phyloP scores from a whole-genome alignment of 192 early-diverging fungal species.

The Coemansia sp. region DNA sequence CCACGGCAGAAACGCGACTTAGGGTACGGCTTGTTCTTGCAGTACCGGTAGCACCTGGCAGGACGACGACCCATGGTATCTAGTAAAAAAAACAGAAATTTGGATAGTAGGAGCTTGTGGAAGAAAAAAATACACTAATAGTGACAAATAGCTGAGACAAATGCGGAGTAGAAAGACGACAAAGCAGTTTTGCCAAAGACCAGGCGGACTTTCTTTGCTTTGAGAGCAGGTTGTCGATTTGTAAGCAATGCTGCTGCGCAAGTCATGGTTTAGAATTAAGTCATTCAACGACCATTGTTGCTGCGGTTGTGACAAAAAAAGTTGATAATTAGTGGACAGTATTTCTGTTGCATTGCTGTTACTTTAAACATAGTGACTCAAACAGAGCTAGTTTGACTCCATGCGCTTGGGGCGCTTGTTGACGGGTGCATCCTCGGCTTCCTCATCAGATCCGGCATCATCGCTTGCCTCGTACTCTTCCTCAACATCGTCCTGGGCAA shows the following conservation, averaged over 20 bases:
- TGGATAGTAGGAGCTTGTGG: neutral
- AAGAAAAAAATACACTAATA: neutral
- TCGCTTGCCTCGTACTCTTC: slow-evolving; percentile 20
- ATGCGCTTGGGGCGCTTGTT: slow-evolving; percentile 40
- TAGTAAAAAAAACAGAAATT: slow-evolving; percentile 6
- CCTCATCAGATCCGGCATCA: slow-evolving; percentile 32
- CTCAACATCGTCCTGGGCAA: slow-evolving; percentile 29
- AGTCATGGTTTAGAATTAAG: neutral
- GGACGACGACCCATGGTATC: slow-evolving; percentile 96
- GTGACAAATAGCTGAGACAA: neutral
- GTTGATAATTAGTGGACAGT: neutral
- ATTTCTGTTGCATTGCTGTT: neutral
- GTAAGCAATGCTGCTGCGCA: neutral
- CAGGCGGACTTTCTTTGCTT: slow-evolving; percentile 1
- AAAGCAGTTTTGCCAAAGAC: neutral
- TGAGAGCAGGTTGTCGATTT: neutral
- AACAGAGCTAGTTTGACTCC: slow-evolving; percentile 3
- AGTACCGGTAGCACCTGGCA: slow-evolving; percentile 98
- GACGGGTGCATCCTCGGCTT: slow-evolving; percentile 41
- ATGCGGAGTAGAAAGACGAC: neutral
- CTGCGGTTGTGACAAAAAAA: neutral
- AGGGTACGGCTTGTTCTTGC: slow-evolving; percentile 99
- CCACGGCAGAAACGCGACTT: slow-evolving; percentile 98
- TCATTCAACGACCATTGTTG: neutral
- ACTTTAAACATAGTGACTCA: neutral